phyloP scores from a whole-genome alignment of 169 alveolate genomes.

The Haemoproteus tartakovskyi region DNA sequence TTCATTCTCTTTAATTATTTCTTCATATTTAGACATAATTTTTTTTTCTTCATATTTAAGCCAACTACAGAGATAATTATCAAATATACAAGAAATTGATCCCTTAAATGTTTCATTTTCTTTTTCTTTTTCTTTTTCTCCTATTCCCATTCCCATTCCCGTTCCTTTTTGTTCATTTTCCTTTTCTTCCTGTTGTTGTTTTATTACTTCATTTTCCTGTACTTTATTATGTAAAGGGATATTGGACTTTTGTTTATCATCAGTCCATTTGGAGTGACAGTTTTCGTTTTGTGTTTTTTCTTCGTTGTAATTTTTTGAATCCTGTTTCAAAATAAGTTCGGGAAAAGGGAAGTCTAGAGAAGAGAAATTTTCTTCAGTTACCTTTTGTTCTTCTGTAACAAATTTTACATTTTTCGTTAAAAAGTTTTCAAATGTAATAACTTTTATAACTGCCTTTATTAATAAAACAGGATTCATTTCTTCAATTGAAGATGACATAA shows the following conservation, averaged over 20 bases:
- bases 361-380: not conserved
- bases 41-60: slow-evolving; percentile 53
- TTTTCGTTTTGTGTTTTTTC: not conserved
- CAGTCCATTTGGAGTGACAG: not conserved
- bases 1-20: slow-evolving; percentile 29
- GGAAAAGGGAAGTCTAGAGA: slow-evolving; percentile 48
- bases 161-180: not conserved
- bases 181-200: not conserved
- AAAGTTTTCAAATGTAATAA: slow-evolving; percentile 42
- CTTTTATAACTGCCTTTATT: slow-evolving; percentile 53
- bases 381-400: not conserved
- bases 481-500: slow-evolving; percentile 46
- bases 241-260: not conserved
- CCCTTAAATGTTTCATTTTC: slow-evolving; percentile 14
- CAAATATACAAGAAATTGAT: slow-evolving; percentile 37
- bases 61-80: slow-evolving; percentile 58
- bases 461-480: slow-evolving; percentile 17
- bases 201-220: not conserved
- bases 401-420: slow-evolving; percentile 17
- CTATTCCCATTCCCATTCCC: not conserved
- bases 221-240: not conserved
- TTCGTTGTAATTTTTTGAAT: not conserved
- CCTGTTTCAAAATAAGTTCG: slow-evolving; percentile 3
- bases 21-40: slow-evolving; percentile 26
- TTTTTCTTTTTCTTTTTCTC: not conserved